phyloP scores from a whole-genome alignment of 192 early-diverging fungal genomes.

The Linnemannia hyalina region DNA sequence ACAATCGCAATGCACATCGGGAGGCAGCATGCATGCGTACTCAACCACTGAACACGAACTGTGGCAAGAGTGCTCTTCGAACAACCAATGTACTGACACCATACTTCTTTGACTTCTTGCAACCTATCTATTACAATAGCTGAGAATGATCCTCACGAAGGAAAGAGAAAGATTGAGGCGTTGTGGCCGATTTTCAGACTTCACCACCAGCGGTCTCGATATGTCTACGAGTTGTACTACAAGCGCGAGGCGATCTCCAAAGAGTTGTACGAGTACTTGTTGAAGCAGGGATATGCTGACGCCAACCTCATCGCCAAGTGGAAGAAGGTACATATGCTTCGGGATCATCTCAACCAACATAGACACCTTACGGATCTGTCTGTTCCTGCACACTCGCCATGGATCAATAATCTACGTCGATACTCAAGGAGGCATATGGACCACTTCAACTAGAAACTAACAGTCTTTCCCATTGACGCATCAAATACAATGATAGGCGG shows the following conservation, averaged over 20 bases:
- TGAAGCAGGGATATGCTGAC: conserved; percentile 95
- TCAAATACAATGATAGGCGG: conserved; percentile 64
- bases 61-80: not conserved
- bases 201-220: conserved; percentile 97
- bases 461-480: not conserved
- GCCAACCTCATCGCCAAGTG: conserved; percentile 97
- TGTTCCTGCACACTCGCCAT: not conserved
- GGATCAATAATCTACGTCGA: not conserved
- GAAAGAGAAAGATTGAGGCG: conserved; percentile 93
- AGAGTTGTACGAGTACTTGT: conserved; percentile 92
- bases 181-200: conserved; percentile 95
- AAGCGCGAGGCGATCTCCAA: conserved; percentile 94
- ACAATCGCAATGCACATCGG: no score
- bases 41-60: not conserved
- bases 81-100: not conserved
- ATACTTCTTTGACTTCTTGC: not conserved
- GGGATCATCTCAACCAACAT: not conserved
- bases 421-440: not conserved
- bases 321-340: conserved; percentile 79
- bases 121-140: conserved; percentile 62
- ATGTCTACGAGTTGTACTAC: conserved; percentile 97
- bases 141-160: conserved; percentile 94
- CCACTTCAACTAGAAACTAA: not conserved
- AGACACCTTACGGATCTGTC: not conserved
- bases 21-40: not conserved